phyloP scores from a whole-genome alignment of 2,329 filamentous ascomycete species.

The Graphilbum sp. region DNA sequence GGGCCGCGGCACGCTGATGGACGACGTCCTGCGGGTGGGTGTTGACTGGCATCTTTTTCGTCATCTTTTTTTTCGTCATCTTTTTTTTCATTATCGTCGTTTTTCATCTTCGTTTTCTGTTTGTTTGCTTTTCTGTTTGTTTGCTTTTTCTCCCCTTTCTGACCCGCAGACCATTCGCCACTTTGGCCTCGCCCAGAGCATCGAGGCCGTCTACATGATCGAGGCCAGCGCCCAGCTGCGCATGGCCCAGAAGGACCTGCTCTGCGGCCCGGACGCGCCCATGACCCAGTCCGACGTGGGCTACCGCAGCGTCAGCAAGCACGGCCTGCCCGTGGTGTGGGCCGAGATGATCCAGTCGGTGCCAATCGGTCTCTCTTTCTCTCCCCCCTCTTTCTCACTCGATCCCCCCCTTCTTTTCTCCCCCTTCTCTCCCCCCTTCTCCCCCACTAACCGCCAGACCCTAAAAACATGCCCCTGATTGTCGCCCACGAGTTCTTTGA shows the following conservation, averaged over 20 bases:
- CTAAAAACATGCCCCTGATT: constrained; percentile 71
- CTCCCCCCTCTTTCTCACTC: not conserved
- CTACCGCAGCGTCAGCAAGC: constrained; percentile 59
- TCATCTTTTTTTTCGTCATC: not conserved
- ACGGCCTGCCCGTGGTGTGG: constrained; percentile 70
- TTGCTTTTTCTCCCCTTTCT: not conserved
- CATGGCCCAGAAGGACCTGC: constrained; percentile 58
- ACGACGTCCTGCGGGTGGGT: constrained; percentile 76
- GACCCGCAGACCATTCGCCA: constrained; percentile 55
- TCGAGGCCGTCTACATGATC: constrained; percentile 84
- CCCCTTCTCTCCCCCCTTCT: no score
- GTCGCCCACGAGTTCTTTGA: constrained; percentile 98
- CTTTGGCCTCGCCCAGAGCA: constrained; percentile 59
- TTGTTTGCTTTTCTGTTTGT: constrained; percentile 1
- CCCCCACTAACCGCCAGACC: constrained; percentile 22
- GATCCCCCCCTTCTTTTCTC: not conserved
- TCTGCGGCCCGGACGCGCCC: constrained; percentile 56
- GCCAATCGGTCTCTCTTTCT: constrained; percentile 38
- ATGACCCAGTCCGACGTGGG: constrained; percentile 59
- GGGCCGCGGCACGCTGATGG: constrained; percentile 89
- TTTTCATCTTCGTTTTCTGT: not conserved
- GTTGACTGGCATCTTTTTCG: not conserved
- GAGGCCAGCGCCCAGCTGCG: constrained; percentile 78
- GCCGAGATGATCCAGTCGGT: constrained; percentile 77
- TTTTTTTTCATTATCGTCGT: constrained; percentile 3